Evolutionary conservation across 495 filamentous ascomycete genomes (phyloP).

Genomic region (Pseudoneurospora amorphoporcata): DNA sequence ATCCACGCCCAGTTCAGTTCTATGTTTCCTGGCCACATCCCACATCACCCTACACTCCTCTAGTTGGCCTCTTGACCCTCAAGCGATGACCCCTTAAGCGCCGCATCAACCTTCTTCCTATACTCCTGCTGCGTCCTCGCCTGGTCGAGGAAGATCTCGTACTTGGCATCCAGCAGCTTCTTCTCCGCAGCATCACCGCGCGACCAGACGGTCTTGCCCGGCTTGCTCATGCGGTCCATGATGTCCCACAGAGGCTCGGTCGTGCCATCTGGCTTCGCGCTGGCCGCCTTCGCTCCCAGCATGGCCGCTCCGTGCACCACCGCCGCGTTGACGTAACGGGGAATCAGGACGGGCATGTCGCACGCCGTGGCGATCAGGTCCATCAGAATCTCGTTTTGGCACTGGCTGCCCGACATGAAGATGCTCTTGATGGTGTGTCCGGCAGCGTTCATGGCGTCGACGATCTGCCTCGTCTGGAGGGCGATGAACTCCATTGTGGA

Average conservation of each 20-base stretch:
- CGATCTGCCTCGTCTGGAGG: conserved; percentile 88
- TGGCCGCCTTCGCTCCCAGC: conserved; percentile 92
- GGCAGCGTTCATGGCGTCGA: conserved; percentile 78
- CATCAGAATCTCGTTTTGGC: conserved; percentile 90
- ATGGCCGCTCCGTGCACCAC: conserved; percentile 95
- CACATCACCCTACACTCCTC: neutral
- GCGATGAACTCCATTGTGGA: conserved; percentile 94
- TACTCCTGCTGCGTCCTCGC: conserved; percentile 67
- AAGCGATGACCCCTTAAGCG: conserved; percentile 35
- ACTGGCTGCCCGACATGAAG: conserved; percentile 97
- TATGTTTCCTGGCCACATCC: neutral
- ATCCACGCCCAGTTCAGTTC: neutral
- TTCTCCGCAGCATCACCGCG: conserved; percentile 59
- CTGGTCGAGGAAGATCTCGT: conserved; percentile 72
- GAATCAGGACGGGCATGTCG: conserved; percentile 83
- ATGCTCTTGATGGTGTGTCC: conserved; percentile 82
- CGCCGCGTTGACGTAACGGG: conserved; percentile 86
- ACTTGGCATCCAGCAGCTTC: conserved; percentile 74
- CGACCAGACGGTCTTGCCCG: conserved; percentile 72
- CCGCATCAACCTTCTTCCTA: conserved; percentile 55
- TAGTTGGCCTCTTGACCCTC: conserved; percentile 1
- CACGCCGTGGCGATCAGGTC: conserved; percentile 82
- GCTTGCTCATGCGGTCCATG: conserved; percentile 95
- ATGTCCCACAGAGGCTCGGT: conserved; percentile 87
- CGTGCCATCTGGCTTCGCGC: conserved; percentile 58